Conservation (phyloP, 345 rosid genomes). For the Hypericum perforatum region DNA sequence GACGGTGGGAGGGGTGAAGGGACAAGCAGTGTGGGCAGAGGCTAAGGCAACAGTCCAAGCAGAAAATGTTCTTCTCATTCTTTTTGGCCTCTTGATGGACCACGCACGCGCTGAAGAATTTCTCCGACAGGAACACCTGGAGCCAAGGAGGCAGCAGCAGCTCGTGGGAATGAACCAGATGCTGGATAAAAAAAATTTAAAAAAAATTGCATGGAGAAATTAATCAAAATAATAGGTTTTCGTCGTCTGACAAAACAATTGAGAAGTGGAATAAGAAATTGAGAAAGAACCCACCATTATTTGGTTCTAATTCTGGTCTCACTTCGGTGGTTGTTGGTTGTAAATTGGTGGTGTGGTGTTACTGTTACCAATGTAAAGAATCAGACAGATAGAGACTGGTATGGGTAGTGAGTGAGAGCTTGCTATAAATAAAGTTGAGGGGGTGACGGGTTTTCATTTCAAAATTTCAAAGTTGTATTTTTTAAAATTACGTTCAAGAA, state of each 20-base stretch:
- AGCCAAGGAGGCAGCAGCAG: conserved; percentile 41
- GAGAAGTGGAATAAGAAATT: not conserved
- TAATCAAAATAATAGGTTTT: not conserved
- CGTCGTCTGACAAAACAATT: not conserved
- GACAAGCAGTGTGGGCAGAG: conserved; percentile 77
- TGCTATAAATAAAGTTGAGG: too few species aligned
- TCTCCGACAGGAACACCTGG: conserved; percentile 49
- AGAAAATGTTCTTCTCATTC: conserved; percentile 72
- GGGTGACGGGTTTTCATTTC: too few species aligned
- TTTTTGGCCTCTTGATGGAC: conserved; percentile 54
- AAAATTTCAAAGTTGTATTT: too few species aligned
- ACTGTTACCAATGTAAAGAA: conserved; percentile 27
- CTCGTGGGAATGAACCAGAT: conserved; percentile 23
- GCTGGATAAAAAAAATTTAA: not conserved
- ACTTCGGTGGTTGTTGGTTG: too few species aligned
- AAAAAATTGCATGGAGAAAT: not conserved
- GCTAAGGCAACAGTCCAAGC: conserved; percentile 72
- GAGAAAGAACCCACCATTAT: conserved; percentile 27
- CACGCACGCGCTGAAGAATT: conserved; percentile 72
- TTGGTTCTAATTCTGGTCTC: not conserved
- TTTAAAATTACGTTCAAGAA: too few species aligned
- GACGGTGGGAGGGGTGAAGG: conserved; percentile 57
- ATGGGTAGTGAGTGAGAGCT: too few species aligned
- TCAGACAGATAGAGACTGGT: conserved; percentile 11
- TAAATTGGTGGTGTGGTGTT: conserved; percentile 9